Conservation (phyloP, 768 basidiomycete species). For the Gloeopeniophorella convolvens region DNA sequence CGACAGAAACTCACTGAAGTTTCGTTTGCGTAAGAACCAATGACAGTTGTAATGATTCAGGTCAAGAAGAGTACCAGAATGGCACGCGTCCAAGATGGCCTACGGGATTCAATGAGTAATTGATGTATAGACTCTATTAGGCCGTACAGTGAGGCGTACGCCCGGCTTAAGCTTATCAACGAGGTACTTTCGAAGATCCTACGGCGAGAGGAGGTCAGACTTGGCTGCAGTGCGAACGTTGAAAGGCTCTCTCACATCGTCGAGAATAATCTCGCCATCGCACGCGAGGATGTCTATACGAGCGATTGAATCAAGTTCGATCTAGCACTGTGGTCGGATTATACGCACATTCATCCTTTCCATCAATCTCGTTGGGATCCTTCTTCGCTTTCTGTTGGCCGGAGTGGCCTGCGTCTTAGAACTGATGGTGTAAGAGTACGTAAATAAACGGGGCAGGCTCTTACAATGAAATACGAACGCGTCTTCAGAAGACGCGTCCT, state of each 20-base stretch:
- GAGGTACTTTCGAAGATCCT: constrained; percentile 18
- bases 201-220: neutral
- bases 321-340: too few relatives aligned
- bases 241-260: constrained; percentile 11
- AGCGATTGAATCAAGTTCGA: too few relatives aligned
- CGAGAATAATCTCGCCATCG: constrained; percentile 11
- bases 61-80: constrained; percentile 21
- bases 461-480: constrained; percentile 21
- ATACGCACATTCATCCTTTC: constrained; percentile 4
- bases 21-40: neutral
- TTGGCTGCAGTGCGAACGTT: neutral
- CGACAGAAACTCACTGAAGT: neutral
- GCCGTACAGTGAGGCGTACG: constrained; percentile 14
- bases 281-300: constrained; percentile 5
- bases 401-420: constrained; percentile 11
- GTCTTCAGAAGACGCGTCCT: constrained; percentile 12
- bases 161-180: constrained; percentile 18
- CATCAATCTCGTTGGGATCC: neutral
- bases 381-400: neutral
- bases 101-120: neutral
- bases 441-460: neutral
- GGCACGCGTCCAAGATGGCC: constrained; percentile 22
- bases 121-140: neutral
- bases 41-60: constrained; percentile 20
- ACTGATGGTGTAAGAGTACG: neutral